Percentiles rank a stretch among this genome's conserved stretches.
Conservation (phyloP, 106 monocot species). For the Gastrodia elata region DNA sequence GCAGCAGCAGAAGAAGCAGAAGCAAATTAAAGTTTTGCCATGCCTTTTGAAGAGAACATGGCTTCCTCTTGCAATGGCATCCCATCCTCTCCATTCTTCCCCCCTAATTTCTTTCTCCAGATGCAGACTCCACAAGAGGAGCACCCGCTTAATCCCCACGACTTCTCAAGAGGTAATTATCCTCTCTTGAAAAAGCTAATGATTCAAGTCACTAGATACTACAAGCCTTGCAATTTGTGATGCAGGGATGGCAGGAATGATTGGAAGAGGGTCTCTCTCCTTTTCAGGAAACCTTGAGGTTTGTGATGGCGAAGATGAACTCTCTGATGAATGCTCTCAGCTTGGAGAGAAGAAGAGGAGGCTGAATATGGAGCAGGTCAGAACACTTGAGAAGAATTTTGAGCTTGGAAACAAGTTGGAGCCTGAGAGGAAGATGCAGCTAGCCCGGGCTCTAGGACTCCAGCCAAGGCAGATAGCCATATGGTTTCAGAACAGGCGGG, state of each 20-base stretch:
- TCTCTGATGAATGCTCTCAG: conserved; percentile 52
- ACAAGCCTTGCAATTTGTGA: not conserved
- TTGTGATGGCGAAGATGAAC: conserved; percentile 64
- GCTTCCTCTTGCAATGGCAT: conserved; percentile 31
- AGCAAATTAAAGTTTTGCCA: too few relatives aligned
- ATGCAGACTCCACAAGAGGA: conserved; percentile 26
- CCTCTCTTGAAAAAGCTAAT: not conserved
- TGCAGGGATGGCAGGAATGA: conserved; percentile 9
- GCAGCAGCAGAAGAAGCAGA: not conserved
- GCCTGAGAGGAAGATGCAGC: conserved; percentile 22
- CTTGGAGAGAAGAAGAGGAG: conserved; percentile 51
- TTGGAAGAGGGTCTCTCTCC: conserved; percentile 24
- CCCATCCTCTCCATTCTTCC: conserved; percentile 55
- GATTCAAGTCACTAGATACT: too few relatives aligned
- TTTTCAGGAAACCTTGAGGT: conserved; percentile 13
- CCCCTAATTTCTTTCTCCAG: conserved; percentile 50
- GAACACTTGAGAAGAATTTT: conserved; percentile 20
- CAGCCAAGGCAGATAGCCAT: conserved; percentile 23
- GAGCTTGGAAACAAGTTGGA: conserved; percentile 23
- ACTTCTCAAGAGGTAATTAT: conserved; percentile 24
- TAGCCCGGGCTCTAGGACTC: conserved; percentile 12
- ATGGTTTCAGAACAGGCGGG: conserved; percentile 25
- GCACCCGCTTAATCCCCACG: conserved; percentile 14
- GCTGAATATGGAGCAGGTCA: conserved; percentile 15
- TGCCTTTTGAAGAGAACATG: conserved; percentile 21